Evolutionary conservation across 768 basidiomycete species (phyloP).

Genomic region (Sutorius australiensis): DNA sequence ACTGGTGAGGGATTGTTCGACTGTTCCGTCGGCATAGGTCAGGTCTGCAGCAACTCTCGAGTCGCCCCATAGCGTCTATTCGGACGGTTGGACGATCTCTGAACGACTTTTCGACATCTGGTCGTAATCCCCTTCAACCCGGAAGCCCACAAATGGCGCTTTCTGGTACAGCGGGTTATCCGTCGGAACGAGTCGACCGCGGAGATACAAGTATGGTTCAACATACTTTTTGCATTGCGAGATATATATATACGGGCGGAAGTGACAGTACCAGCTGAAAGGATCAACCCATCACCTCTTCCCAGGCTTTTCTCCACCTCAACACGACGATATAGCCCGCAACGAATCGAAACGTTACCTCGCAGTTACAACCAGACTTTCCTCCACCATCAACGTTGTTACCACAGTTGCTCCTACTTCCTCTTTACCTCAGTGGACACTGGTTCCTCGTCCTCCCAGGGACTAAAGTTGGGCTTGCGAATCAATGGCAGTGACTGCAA

Average conservation of each 20-base stretch:
- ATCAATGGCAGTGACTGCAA: slow-evolving; percentile 60
- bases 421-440: slow-evolving; percentile 17
- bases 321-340: slow-evolving; percentile 12
- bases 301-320: slow-evolving; percentile 12
- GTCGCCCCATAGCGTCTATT: too few relatives aligned
- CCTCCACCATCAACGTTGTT: background rate
- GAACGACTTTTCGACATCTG: background rate
- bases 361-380: slow-evolving; percentile 2
- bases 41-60: background rate
- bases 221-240: slow-evolving; percentile 27
- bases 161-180: background rate
- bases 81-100: too few relatives aligned
- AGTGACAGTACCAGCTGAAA: slow-evolving; percentile 21
- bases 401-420: slow-evolving; percentile 17
- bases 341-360: slow-evolving; percentile 14
- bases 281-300: slow-evolving; percentile 20
- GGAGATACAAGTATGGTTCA: slow-evolving; percentile 16
- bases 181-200: background rate
- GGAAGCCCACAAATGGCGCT: slow-evolving; percentile 2
- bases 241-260: slow-evolving; percentile 30
- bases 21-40: background rate
- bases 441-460: slow-evolving; percentile 74
- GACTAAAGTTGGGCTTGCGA: slow-evolving; percentile 72
- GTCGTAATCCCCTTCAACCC: background rate
- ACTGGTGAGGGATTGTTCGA: background rate